These are phyloP conservation scores for Nothomitra cinnamomea DNA, from an alignment of 2,329 filamentous ascomycete species.

Conservation along the genomic window DNA sequence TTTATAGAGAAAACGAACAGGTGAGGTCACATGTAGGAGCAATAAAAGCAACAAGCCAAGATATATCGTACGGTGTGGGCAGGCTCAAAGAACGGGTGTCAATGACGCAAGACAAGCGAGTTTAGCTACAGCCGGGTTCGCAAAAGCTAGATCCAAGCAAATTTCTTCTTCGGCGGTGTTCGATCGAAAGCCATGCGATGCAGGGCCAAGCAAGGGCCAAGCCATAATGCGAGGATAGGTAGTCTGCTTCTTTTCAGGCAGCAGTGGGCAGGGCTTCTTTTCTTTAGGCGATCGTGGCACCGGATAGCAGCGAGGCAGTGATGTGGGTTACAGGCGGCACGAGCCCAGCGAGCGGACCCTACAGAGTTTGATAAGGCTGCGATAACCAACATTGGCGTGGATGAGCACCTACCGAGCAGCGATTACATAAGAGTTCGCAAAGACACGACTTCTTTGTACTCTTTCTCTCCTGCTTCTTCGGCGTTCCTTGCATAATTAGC, in stretches of 20 bases:
- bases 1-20: neutral
- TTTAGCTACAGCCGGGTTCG: neutral
- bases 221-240: neutral
- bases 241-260: neutral
- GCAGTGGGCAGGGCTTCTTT: neutral
- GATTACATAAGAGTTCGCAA: neutral
- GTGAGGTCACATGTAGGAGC: neutral
- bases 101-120: neutral
- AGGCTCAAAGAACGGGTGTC: neutral
- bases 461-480: neutral
- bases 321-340: neutral
- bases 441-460: neutral
- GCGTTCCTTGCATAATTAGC: neutral
- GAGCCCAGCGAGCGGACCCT: neutral
- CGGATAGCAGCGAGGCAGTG: too few relatives aligned
- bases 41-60: conserved; percentile 2
- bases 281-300: neutral
- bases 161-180: too few relatives aligned
- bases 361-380: neutral
- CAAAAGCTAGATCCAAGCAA: too few relatives aligned
- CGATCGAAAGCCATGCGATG: neutral
- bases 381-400: neutral
- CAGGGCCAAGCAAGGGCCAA: neutral
- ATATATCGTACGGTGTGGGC: neutral
- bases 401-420: neutral